A percentile compares a stretch with the other conserved stretches of the same genome.
These are phyloP conservation scores for Alternaria ventricosa DNA, from an alignment of 2,329 filamentous ascomycete genomes.

Conservation along the genomic window DNA sequence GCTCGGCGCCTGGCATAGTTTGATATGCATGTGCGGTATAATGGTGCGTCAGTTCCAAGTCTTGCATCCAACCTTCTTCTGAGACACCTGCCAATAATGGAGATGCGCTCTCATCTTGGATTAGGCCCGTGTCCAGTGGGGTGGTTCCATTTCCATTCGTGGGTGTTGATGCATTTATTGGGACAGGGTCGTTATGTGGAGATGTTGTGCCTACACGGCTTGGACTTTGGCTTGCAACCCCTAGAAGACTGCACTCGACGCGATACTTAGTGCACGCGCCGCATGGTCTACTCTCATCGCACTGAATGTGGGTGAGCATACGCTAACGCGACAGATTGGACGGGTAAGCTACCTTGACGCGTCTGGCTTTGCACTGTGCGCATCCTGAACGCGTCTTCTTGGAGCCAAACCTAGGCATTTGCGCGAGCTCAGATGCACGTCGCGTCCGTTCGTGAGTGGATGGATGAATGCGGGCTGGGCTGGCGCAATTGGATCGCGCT, in stretches of 20 bases:
- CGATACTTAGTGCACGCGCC: slow-evolving; percentile 35
- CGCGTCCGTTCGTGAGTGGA: neutral
- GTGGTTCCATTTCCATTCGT: slow-evolving; percentile 6
- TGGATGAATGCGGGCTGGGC: neutral
- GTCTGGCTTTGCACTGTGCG: slow-evolving; percentile 33
- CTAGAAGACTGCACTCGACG: slow-evolving; percentile 38
- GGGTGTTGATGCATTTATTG: neutral
- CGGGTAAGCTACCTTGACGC: slow-evolving; percentile 30
- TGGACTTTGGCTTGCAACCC: neutral
- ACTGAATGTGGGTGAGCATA: slow-evolving; percentile 23
- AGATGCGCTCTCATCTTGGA: neutral
- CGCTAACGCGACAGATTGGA: neutral
- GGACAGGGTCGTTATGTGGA: neutral
- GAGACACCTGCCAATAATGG: neutral
- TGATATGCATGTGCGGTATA: slow-evolving; percentile 33
- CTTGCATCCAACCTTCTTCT: slow-evolving; percentile 28
- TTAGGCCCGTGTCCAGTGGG: neutral
- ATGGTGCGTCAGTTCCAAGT: slow-evolving; percentile 41
- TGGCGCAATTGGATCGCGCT: neutral
- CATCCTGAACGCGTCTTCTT: slow-evolving; percentile 30
- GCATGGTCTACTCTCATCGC: slow-evolving; percentile 39
- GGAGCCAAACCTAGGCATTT: slow-evolving; percentile 11
- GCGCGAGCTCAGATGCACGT: neutral
- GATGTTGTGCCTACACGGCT: neutral
- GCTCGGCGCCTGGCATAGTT: slow-evolving; percentile 29